Evolutionary conservation across 371 early-diverging fungal genomes (phyloP).

Genomic region (Syncephalastrum racemosum): DNA sequence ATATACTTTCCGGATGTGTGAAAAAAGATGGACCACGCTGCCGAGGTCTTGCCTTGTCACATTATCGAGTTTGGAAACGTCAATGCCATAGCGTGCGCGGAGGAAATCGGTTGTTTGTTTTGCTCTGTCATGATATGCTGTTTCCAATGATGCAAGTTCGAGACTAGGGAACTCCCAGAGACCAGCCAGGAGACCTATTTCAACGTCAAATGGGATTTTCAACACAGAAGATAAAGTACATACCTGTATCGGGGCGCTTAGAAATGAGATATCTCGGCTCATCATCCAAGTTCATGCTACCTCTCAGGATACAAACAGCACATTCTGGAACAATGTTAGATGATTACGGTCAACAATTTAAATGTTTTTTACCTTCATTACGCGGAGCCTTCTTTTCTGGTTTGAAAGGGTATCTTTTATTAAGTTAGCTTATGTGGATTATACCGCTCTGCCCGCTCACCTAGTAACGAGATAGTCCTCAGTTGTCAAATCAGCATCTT

Average conservation of each 20-base stretch:
- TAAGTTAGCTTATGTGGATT: constrained; percentile 18
- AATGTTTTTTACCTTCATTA: constrained; percentile 54
- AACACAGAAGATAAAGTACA: not conserved
- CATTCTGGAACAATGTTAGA: constrained; percentile 40
- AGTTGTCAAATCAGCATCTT: constrained; percentile 18
- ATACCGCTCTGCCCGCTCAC: constrained; percentile 4
- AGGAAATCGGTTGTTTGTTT: constrained; percentile 31
- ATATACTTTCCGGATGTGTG: constrained; percentile 69
- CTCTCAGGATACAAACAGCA: constrained; percentile 61
- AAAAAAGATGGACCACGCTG: constrained; percentile 65
- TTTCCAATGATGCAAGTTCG: constrained; percentile 35
- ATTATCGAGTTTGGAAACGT: constrained; percentile 15
- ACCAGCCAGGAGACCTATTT: constrained; percentile 67
- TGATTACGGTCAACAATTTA: not conserved
- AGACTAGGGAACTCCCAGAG: constrained; percentile 82
- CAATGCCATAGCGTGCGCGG: constrained; percentile 24
- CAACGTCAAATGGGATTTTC: not conserved
- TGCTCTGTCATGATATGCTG: constrained; percentile 40
- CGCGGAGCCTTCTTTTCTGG: constrained; percentile 61
- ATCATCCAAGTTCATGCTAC: constrained; percentile 7
- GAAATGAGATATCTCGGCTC: constrained; percentile 50
- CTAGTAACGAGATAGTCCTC: constrained; percentile 44
- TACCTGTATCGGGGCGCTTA: constrained; percentile 56
- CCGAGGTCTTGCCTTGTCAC: constrained; percentile 51
- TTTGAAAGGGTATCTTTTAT: constrained; percentile 61